Evolutionary conservation across 805 yeast species (phyloP), one percentile per base, ranked within the genome.

Genomic region (Deakozyma indianensis): DNA sequence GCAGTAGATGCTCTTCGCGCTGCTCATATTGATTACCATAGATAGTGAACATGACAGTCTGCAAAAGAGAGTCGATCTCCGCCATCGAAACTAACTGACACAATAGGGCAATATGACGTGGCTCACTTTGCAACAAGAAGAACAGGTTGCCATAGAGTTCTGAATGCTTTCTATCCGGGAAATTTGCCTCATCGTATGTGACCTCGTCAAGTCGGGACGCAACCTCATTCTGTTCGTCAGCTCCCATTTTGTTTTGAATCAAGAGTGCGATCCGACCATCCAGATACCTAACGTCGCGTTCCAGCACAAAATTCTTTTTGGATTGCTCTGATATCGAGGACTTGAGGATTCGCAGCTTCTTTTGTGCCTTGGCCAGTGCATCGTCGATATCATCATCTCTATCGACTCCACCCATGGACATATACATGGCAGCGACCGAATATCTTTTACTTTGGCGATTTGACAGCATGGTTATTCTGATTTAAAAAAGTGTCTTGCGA

Each of bases 1-100:
- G 52, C 45, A 63, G 45, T 41, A 63, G 48, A 42, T 61, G 64
- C 54, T 65, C 69, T 50, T 65, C 68, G 23, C 68, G 59, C 47
- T 60, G 62, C 46, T 64, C 67, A 50, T 63, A 62, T 50, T 65
- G 69, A 48, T 64, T 65, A n/a, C 69, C 68, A 47, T 58, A 65
- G 41, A 65, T 56, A 9, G 63, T 60, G 51, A 63, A 64, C 67
- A 64, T 64, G 49, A 64, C 65, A 3, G 66, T 64, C 42, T 62
- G 67, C 7, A 65, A 55, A 43, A 65, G 54, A 3, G 60, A 59
- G 45, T 65, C 68, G 41, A 65, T 61, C 43, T 65, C 67, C 4
- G 58, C 52, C 58, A 63, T 54, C 4, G 61, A 51, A 3, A 63
- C 60, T 23, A 51, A 44, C 16, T 57, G 50, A 41, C 64, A 60